A percentile compares a stretch with the other conserved stretches of the same genome.
phyloP scores from a whole-genome alignment of 805 yeast genomes.

The Barnettozyma salicaria region DNA sequence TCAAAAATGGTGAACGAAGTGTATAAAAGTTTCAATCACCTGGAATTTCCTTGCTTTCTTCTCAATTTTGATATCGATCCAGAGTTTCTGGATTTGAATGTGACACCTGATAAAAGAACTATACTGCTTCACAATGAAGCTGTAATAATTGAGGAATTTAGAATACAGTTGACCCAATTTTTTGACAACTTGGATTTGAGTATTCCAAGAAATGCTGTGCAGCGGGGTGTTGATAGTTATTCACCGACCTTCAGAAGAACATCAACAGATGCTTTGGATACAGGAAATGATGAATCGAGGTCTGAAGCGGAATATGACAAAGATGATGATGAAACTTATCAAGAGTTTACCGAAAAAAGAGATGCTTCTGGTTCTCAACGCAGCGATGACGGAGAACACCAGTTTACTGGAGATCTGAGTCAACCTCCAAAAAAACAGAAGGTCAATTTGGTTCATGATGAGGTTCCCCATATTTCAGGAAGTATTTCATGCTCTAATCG shows the following conservation, averaged over 20 bases:
- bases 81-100: slow-evolving; percentile 66
- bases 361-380: too few relatives aligned
- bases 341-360: too few relatives aligned
- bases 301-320: slow-evolving; percentile 9
- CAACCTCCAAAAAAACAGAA: too few relatives aligned
- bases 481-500: too few relatives aligned
- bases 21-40: slow-evolving; percentile 62
- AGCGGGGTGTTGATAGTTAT: slow-evolving; percentile 5
- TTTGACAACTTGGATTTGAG: slow-evolving; percentile 37
- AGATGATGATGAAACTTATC: too few relatives aligned
- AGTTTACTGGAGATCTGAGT: not conserved
- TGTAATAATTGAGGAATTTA: slow-evolving; percentile 48
- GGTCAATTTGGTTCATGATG: not conserved
- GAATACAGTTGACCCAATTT: slow-evolving; percentile 41
- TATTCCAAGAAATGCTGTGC: slow-evolving; percentile 25
- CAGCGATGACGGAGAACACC: not conserved
- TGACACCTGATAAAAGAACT: slow-evolving; percentile 85
- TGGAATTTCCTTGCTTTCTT: slow-evolving; percentile 68
- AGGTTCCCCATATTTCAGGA: too few relatives aligned
- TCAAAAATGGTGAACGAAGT: slow-evolving; percentile 61
- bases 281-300: slow-evolving; percentile 2
- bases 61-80: slow-evolving; percentile 53
- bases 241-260: slow-evolving; percentile 6
- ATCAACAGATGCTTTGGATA: slow-evolving; percentile 5
- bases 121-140: slow-evolving; percentile 64